phyloP scores from a whole-genome alignment of 2,329 filamentous ascomycete genomes.

The Metarhizium guizhouense region DNA sequence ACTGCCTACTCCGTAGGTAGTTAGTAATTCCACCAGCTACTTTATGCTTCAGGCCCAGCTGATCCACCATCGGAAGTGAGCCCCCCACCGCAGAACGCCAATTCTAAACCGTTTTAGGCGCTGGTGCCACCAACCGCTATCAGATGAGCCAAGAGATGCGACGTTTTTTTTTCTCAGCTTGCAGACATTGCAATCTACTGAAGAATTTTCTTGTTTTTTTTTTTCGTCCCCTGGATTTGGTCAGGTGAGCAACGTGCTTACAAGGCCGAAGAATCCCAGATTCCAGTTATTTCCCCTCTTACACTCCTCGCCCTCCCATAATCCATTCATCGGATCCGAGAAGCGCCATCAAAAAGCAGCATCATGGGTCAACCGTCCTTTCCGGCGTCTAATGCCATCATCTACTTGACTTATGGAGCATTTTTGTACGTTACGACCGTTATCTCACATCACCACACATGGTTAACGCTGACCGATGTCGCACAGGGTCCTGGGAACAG shows the following conservation, averaged over 20 bases:
- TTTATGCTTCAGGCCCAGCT: too few species aligned
- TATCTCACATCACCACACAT: slow-evolving; percentile 1
- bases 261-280: not conserved
- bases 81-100: not conserved
- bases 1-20: too few species aligned
- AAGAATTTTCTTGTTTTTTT: not conserved
- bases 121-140: not conserved
- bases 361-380: slow-evolving; percentile 68
- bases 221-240: not conserved
- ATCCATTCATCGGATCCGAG: not conserved
- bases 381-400: slow-evolving; percentile 71
- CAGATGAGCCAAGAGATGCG: not conserved
- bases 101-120: not conserved
- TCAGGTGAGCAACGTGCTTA: not conserved
- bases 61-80: too few species aligned
- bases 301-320: not conserved
- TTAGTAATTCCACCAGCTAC: too few species aligned
- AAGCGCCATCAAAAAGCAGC: not conserved
- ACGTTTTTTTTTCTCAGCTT: not conserved
- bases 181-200: not conserved
- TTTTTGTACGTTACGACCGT: slow-evolving; percentile 54
- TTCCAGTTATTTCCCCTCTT: not conserved
- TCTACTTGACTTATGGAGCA: slow-evolving; percentile 68
- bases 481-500: slow-evolving; percentile 53
- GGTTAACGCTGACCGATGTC: slow-evolving; percentile 9